Conservation (phyloP, 2,329 filamentous ascomycete genomes). For the Myriosclerotinia curreyana region DNA sequence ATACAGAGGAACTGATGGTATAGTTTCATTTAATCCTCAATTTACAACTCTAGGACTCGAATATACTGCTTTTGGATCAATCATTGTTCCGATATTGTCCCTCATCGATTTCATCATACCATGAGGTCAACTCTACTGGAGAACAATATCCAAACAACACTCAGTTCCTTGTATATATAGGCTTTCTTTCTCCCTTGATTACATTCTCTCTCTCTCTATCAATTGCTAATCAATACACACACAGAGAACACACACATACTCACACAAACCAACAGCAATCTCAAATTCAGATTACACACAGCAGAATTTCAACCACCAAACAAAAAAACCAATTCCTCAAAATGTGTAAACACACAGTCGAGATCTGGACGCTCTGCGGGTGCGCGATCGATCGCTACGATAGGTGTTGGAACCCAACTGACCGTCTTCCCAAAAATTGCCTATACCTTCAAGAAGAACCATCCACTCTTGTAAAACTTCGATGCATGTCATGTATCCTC, state of each 20-base stretch:
- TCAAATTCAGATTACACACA: too few species aligned
- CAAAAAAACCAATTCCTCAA: neutral
- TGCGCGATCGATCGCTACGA: neutral
- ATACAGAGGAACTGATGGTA: too few species aligned
- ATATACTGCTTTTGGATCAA: neutral
- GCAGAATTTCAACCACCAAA: neutral
- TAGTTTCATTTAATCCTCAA: neutral
- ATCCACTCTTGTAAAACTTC: fast-evolving
- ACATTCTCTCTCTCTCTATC: neutral
- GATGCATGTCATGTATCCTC: too few species aligned
- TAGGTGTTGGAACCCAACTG: too few species aligned
- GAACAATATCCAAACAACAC: neutral
- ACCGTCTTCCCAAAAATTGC: too few species aligned
- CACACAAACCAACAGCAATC: neutral
- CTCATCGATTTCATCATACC: neutral
- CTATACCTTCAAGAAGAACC: too few species aligned
- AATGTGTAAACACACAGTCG: neutral
- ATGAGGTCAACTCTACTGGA: neutral
- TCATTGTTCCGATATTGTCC: neutral
- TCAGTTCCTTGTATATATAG: neutral
- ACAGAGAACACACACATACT: neutral
- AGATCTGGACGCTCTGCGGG: neutral
- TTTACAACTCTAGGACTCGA: neutral
- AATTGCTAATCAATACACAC: neutral
- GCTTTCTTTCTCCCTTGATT: neutral